These are phyloP conservation scores for Coemansia sp. DNA, from an alignment of 192 early-diverging fungal species.

Conservation along the genomic window DNA sequence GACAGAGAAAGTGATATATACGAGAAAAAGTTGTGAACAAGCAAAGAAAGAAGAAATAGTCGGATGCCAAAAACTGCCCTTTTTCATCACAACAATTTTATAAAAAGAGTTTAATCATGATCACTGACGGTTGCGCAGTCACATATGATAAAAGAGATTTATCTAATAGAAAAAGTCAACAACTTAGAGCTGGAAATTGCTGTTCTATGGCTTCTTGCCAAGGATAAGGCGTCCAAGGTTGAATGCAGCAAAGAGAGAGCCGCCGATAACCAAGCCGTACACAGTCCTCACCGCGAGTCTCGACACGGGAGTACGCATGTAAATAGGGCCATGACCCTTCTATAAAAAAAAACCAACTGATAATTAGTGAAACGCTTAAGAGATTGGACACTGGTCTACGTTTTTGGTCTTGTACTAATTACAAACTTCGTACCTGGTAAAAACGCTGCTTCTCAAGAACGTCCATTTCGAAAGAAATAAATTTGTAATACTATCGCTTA, in stretches of 20 bases:
- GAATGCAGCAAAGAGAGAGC: conserved; percentile 20
- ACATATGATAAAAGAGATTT: not conserved
- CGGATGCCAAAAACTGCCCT: too few relatives aligned
- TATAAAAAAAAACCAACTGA: conserved; percentile 12
- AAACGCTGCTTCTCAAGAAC: conserved; percentile 56
- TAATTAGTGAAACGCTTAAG: not conserved
- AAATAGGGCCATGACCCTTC: conserved; percentile 48
- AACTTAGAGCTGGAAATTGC: not conserved
- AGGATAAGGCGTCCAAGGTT: conserved; percentile 37
- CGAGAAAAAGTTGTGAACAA: not conserved
- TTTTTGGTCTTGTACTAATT: not conserved
- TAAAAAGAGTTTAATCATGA: not conserved
- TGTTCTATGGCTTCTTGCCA: conserved; percentile 30
- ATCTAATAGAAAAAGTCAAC: not conserved
- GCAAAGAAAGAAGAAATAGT: not conserved
- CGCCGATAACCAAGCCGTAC: conserved; percentile 30
- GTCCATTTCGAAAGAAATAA: conserved; percentile 20
- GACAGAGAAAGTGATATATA: too few relatives aligned
- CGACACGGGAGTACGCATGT: conserved; percentile 42
- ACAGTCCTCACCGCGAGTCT: conserved; percentile 20
- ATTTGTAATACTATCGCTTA: not conserved
- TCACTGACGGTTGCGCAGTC: not conserved
- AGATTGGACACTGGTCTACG: not conserved
- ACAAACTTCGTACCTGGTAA: conserved; percentile 45
- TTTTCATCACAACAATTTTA: not conserved